These are phyloP conservation scores for Cyphellophora europaea DNA, from an alignment of 2,329 filamentous ascomycete genomes.

Conservation along the genomic window DNA sequence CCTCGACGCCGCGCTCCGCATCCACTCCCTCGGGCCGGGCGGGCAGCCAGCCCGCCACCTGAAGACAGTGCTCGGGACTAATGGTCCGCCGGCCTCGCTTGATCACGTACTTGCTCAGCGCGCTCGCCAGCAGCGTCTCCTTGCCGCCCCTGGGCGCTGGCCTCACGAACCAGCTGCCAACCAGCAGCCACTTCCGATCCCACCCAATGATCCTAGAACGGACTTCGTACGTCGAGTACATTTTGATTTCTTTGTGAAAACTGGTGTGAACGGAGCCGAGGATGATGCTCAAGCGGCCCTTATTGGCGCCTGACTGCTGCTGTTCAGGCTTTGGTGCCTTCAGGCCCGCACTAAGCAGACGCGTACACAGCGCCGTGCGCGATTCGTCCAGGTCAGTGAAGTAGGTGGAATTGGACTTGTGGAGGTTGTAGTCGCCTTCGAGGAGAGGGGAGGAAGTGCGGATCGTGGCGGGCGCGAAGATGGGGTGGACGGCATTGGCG, in stretches of 20 bases:
- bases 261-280: slow-evolving; percentile 65
- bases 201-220: slow-evolving; percentile 62
- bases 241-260: slow-evolving; percentile 65
- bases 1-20: not conserved
- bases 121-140: slow-evolving; percentile 55
- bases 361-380: slow-evolving; percentile 69
- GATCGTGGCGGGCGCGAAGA: slow-evolving; percentile 65
- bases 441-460: slow-evolving; percentile 57
- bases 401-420: slow-evolving; percentile 49
- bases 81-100: slow-evolving; percentile 77
- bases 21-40: slow-evolving; percentile 52
- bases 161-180: slow-evolving; percentile 63
- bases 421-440: slow-evolving; percentile 77
- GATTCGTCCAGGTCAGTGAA: slow-evolving; percentile 54
- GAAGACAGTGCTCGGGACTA: slow-evolving; percentile 66
- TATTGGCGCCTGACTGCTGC: slow-evolving; percentile 30
- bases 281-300: slow-evolving; percentile 48
- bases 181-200: slow-evolving; percentile 76
- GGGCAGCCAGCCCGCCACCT: slow-evolving; percentile 65
- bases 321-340: slow-evolving; percentile 35
- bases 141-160: slow-evolving; percentile 26
- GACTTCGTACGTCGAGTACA: slow-evolving; percentile 62
- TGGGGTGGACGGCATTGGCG: slow-evolving; percentile 37
- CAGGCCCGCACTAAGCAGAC: slow-evolving; percentile 53
- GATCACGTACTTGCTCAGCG: slow-evolving; percentile 71